These are phyloP conservation scores for Inonotus obliquus DNA, from an alignment of 1,284 basidiomycete species.

Conservation along the genomic window DNA sequence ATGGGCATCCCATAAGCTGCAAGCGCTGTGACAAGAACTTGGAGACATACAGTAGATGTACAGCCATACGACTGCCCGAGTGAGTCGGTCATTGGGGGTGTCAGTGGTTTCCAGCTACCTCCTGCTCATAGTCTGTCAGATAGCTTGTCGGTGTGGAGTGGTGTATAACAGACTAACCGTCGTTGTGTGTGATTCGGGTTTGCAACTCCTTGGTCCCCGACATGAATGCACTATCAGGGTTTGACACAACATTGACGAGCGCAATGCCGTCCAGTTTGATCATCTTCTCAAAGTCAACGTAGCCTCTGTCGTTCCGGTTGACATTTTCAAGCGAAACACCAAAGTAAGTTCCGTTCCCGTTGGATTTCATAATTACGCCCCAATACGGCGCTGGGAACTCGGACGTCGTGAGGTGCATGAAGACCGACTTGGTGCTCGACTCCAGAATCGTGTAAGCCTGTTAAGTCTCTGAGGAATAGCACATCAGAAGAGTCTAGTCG, in stretches of 20 bases:
- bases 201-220: constrained; percentile 77
- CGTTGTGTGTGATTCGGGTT: constrained; percentile 93
- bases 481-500: not conserved
- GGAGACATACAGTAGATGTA: constrained; percentile 52
- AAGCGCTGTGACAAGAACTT: not conserved
- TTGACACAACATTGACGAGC: constrained; percentile 85
- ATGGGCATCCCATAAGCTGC: not conserved
- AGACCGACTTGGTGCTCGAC: constrained; percentile 89
- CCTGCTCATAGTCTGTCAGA: constrained; percentile 38
- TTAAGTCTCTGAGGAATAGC: not conserved
- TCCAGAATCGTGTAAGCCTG: constrained; percentile 94
- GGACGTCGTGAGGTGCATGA: constrained; percentile 94
- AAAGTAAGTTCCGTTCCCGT: constrained; percentile 98
- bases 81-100: constrained; percentile 75
- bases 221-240: constrained; percentile 72
- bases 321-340: constrained; percentile 82
- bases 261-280: constrained; percentile 94
- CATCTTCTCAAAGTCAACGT: constrained; percentile 98
- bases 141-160: not conserved
- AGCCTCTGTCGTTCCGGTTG: constrained; percentile 84
- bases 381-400: constrained; percentile 70
- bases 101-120: constrained; percentile 82
- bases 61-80: constrained; percentile 76
- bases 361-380: constrained; percentile 94
- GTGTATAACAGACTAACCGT: constrained; percentile 49